phyloP scores from a whole-genome alignment of 192 early-diverging fungal species.

The Rhizophlyctis rosea region DNA sequence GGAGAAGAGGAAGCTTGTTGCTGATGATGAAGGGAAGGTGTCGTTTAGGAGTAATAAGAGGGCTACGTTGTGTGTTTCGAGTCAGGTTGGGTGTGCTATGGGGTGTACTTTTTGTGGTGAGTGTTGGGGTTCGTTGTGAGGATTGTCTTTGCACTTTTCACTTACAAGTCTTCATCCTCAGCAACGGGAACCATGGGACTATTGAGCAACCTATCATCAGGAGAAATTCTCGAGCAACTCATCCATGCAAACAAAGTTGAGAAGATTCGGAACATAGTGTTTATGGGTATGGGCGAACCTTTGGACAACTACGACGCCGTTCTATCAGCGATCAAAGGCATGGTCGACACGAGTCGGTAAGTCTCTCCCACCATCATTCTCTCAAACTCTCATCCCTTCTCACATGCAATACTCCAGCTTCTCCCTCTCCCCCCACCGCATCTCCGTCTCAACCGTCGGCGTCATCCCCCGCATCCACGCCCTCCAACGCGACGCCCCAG shows the following conservation, averaged over 20 bases:
- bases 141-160: conserved; percentile 2
- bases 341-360: conserved; percentile 42
- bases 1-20: conserved; percentile 28
- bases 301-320: conserved; percentile 55
- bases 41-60: conserved; percentile 47
- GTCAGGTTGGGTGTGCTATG: conserved; percentile 57
- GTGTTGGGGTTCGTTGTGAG: neutral
- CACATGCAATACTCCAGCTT: conserved; percentile 18
- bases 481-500: conserved; percentile 43
- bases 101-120: conserved; percentile 55
- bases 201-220: conserved; percentile 46
- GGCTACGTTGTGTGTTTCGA: conserved; percentile 52
- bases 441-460: conserved; percentile 56
- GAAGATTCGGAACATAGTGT: conserved; percentile 52
- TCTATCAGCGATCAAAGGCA: conserved; percentile 38
- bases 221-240: conserved; percentile 57
- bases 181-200: conserved; percentile 57
- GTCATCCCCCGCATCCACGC: conserved; percentile 49
- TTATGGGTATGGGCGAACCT: conserved; percentile 62
- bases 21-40: conserved; percentile 15
- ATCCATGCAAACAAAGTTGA: conserved; percentile 48
- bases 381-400: too few species aligned
- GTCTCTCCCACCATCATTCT: neutral
- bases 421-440: conserved; percentile 39
- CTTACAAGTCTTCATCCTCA: neutral